Base-by-base conservation (phyloP, 1,139 yeast species). In the Saccharomyces hybrid region DNA sequence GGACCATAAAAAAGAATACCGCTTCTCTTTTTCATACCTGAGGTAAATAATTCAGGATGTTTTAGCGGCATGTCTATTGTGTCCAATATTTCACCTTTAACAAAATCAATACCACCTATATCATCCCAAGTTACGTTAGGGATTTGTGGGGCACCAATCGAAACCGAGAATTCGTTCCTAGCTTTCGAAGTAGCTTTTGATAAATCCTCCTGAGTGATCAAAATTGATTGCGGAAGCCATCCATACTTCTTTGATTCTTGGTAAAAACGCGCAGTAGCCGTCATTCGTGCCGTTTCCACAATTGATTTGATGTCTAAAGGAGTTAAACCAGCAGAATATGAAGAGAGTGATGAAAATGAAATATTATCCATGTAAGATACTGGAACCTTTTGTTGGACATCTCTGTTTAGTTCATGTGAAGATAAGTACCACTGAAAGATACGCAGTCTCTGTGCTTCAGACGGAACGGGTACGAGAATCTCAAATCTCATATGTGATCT, bases 71-170 rank as follows among this genome's bases (percentile, higher is more conserved):
- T 20, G 20, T 20, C 20, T 20, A 20, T 20, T 20, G 20, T 20
- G 20, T 20, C 20, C 20, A 20, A 75, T 60, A 93, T 91, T 66
- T 91, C 98, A 64, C 84, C 91, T 69, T 91, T 93, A 47, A 90
- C 96, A 50, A 84, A 70, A 58, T 89, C 97, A 61, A 93, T 76
- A 53, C 76, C 76, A 59, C 76, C 76, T 70, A 84, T 82, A 71
- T 93, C 99, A 70, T 89, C 96, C 99, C 99, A 93, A 57, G 85
- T 84, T 7, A 93, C 98, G 63, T 87, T 84, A 1, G 99, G 99
- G 60, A 93, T 93, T 61, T 91, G 78, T 14, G 99, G 99, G 0
- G 98, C 98, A 11, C 99, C 99, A 58, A 93, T 91, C 0, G 97
- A 86, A 62, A 89, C 97, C 66, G 96, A 86, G 70, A 86, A 90